A percentile compares a stretch with the other conserved stretches of the same genome.
phyloP scores from a whole-genome alignment of 2,329 filamentous ascomycete genomes.

The Didymella arachidicola region DNA sequence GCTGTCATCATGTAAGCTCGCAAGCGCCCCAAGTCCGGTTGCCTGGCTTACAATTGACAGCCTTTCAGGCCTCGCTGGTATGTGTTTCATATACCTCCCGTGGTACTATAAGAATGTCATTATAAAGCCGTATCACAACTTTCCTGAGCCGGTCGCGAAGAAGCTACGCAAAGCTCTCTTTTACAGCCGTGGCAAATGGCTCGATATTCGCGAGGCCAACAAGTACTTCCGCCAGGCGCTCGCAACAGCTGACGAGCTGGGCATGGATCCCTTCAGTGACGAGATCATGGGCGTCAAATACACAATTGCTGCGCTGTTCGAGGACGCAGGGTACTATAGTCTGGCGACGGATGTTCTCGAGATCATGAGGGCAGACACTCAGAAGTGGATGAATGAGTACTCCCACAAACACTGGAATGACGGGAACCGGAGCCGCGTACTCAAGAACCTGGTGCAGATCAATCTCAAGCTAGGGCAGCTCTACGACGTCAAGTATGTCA shows the following conservation, averaged over 20 bases:
- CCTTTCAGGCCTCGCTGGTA: slow-evolving; percentile 51
- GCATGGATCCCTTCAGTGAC: slow-evolving; percentile 87
- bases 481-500: slow-evolving; percentile 78
- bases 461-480: slow-evolving; percentile 85
- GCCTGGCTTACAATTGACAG: slow-evolving; percentile 29
- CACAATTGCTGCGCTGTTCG: slow-evolving; percentile 78
- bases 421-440: slow-evolving; percentile 67
- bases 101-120: slow-evolving; percentile 58
- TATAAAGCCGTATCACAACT: slow-evolving; percentile 61
- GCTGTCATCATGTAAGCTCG: slow-evolving; percentile 39
- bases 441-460: slow-evolving; percentile 77
- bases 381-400: slow-evolving; percentile 58
- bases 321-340: slow-evolving; percentile 74
- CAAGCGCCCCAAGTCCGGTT: not conserved
- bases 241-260: slow-evolving; percentile 72
- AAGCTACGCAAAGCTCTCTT: slow-evolving; percentile 85
- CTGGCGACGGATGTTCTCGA: slow-evolving; percentile 80
- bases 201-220: slow-evolving; percentile 78
- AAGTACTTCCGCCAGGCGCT: slow-evolving; percentile 86
- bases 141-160: slow-evolving; percentile 75
- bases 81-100: slow-evolving; percentile 54
- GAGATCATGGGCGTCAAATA: slow-evolving; percentile 91
- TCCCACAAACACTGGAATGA: slow-evolving; percentile 52
- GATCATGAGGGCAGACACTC: slow-evolving; percentile 73
- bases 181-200: slow-evolving; percentile 71